Evolutionary conservation across 768 basidiomycete species (phyloP).

Genomic region (Termitomyces sp.): DNA sequence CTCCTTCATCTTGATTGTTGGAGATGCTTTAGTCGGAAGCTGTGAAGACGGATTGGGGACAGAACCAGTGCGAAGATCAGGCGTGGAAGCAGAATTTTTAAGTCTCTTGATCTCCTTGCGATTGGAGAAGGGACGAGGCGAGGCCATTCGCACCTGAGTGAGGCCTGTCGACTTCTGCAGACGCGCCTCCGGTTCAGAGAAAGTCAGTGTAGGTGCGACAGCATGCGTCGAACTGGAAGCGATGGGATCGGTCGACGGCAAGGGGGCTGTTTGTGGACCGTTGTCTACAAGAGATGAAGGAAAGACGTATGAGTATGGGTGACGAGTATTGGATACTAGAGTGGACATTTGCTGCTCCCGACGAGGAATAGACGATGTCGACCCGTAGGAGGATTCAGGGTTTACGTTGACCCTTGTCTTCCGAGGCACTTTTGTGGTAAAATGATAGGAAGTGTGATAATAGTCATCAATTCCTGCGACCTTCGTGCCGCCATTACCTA

Average conservation of each 20-base stretch:
- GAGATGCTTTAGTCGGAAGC: slow-evolving; percentile 3
- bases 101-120: slow-evolving; percentile 27
- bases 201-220: slow-evolving; percentile 27
- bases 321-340: slow-evolving; percentile 18
- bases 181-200: slow-evolving; percentile 27
- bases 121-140: slow-evolving; percentile 2
- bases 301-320: slow-evolving; percentile 24
- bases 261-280: slow-evolving; percentile 16
- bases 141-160: background rate
- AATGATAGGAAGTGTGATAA: slow-evolving; percentile 53
- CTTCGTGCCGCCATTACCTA: background rate
- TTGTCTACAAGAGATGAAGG: slow-evolving; percentile 17
- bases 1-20: slow-evolving; percentile 45
- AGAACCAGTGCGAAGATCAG: slow-evolving; percentile 46
- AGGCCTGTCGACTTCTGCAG: slow-evolving; percentile 6
- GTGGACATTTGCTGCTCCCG: slow-evolving; percentile 4
- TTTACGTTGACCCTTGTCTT: background rate
- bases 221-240: slow-evolving; percentile 7
- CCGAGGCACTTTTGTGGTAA: slow-evolving; percentile 8
- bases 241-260: slow-evolving; percentile 11
- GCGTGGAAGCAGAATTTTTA: slow-evolving; percentile 63
- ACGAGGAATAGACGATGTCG: background rate
- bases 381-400: background rate
- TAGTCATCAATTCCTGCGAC: slow-evolving; percentile 33
- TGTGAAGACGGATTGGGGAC: slow-evolving; percentile 3